A percentile compares a stretch with the other conserved stretches of the same genome.
phyloP scores from a whole-genome alignment of 2,329 filamentous ascomycete genomes.

The Hypoxylon rubiginosum region DNA sequence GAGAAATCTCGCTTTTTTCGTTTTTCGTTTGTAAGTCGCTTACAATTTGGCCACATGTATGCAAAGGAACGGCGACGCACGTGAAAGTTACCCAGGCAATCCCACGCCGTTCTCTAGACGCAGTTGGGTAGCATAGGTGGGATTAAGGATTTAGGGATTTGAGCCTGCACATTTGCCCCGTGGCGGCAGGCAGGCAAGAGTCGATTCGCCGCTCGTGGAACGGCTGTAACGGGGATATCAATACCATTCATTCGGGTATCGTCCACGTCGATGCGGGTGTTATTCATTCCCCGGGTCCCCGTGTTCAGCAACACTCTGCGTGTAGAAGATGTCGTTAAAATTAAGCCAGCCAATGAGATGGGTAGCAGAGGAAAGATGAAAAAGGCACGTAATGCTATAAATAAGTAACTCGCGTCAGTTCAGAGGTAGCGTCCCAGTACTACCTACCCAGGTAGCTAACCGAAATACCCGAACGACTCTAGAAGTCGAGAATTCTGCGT shows the following conservation, averaged over 20 bases:
- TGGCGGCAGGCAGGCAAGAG: constrained; percentile 8
- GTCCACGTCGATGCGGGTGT: not conserved
- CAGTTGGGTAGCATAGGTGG: constrained; percentile 33
- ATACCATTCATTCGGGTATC: constrained; percentile 1
- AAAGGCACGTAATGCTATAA: constrained; percentile 31
- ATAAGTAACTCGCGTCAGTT: constrained; percentile 33
- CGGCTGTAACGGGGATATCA: not conserved
- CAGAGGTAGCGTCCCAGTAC: constrained; percentile 30
- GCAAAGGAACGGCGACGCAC: constrained; percentile 33
- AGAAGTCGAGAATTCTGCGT: constrained; percentile 23
- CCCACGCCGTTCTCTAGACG: constrained; percentile 23
- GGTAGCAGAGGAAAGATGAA: constrained; percentile 7
- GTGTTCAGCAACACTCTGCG: not conserved
- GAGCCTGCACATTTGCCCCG: constrained; percentile 27
- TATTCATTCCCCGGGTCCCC: constrained; percentile 3
- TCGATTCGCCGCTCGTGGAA: constrained; percentile 7
- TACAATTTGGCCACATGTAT: constrained; percentile 22
- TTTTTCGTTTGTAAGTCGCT: constrained; percentile 24
- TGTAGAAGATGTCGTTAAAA: constrained; percentile 34
- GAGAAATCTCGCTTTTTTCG: not conserved
- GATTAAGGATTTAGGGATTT: constrained; percentile 35
- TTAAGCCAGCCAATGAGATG: constrained; percentile 33
- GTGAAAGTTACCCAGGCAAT: constrained; percentile 29
- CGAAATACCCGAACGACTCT: constrained; percentile 37
- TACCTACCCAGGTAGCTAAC: constrained; percentile 22